Evolutionary conservation across 2,329 filamentous ascomycete genomes (phyloP).

Genomic region (Phyllosticta citribraziliensis): DNA sequence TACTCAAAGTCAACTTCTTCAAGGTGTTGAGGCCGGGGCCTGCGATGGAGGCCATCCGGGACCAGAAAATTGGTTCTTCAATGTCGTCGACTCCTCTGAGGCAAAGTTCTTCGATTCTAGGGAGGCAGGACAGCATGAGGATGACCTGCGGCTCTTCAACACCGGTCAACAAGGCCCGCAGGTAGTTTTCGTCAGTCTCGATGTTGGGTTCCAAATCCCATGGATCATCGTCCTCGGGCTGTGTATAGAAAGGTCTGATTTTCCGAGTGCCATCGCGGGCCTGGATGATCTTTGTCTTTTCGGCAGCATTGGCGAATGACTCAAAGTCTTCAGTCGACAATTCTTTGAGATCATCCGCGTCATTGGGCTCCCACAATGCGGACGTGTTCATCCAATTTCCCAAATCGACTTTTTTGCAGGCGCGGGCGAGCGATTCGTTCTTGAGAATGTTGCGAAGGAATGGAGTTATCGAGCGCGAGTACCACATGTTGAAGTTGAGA

Average conservation of each 20-base stretch:
- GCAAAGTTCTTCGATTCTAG: slow-evolving; percentile 1
- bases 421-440: not conserved
- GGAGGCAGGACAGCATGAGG: not conserved
- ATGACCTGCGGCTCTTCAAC: slow-evolving; percentile 4
- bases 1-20: not conserved
- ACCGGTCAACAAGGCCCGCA: not conserved
- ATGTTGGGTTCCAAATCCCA: not conserved
- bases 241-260: not conserved
- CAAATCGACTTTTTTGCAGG: slow-evolving; percentile 2
- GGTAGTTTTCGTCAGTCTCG: not conserved
- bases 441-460: not conserved
- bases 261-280: not conserved
- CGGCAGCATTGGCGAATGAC: not conserved
- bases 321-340: not conserved
- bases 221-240: not conserved
- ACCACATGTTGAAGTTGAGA: slow-evolving; percentile 5
- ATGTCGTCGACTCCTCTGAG: not conserved
- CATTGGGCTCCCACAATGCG: not conserved
- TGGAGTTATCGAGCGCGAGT: not conserved
- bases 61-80: not conserved
- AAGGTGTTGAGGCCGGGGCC: not conserved
- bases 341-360: not conserved
- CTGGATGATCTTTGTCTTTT: not conserved
- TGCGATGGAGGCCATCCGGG: not conserved
- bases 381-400: slow-evolving; percentile 4